Percentiles rank a stretch among this genome's conserved stretches.
These are phyloP conservation scores for Mortierella polycephala DNA, from an alignment of 371 early-diverging fungal species.

Conservation along the genomic window DNA sequence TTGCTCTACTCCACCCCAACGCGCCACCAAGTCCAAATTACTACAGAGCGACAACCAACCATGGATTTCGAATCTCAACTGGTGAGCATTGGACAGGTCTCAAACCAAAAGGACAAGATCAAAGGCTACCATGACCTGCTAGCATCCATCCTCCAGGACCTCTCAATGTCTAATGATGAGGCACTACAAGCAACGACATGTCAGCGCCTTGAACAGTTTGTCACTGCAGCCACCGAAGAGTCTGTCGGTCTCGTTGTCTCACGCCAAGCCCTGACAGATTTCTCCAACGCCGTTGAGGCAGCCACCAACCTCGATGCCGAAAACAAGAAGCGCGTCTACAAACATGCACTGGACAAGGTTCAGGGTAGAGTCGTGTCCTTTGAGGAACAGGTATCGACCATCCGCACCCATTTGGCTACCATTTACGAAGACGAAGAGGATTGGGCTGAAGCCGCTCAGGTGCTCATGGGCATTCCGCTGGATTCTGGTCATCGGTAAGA, in stretches of 20 bases:
- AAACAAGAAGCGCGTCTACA: conserved; percentile 62
- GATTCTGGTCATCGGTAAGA: conserved; percentile 86
- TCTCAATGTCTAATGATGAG: conserved; percentile 12
- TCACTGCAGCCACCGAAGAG: conserved; percentile 77
- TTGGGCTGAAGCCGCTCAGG: conserved; percentile 82
- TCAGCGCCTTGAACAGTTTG: conserved; percentile 54
- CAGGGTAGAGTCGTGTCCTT: conserved; percentile 83
- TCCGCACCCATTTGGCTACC: conserved; percentile 78
- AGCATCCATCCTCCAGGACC: conserved; percentile 32
- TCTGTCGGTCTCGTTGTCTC: conserved; percentile 80
- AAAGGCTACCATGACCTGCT: conserved; percentile 55
- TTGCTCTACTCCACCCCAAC: background rate
- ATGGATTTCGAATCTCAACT: conserved; percentile 44
- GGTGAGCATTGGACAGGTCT: conserved; percentile 36
- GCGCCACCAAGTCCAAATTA: no score
- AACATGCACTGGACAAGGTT: conserved; percentile 67
- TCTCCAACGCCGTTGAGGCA: conserved; percentile 58
- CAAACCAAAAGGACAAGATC: conserved; percentile 56
- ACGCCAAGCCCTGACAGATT: conserved; percentile 78
- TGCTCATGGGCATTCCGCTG: conserved; percentile 84
- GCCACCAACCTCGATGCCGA: conserved; percentile 46
- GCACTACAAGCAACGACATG: conserved; percentile 12
- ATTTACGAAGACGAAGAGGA: conserved; percentile 82
- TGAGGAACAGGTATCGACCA: conserved; percentile 85
- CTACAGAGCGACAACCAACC: background rate